Evolutionary conservation across 2,329 filamentous ascomycete species (phyloP), one percentile per base, ranked within the genome.

Genomic region (Orbilia oligospora): DNA sequence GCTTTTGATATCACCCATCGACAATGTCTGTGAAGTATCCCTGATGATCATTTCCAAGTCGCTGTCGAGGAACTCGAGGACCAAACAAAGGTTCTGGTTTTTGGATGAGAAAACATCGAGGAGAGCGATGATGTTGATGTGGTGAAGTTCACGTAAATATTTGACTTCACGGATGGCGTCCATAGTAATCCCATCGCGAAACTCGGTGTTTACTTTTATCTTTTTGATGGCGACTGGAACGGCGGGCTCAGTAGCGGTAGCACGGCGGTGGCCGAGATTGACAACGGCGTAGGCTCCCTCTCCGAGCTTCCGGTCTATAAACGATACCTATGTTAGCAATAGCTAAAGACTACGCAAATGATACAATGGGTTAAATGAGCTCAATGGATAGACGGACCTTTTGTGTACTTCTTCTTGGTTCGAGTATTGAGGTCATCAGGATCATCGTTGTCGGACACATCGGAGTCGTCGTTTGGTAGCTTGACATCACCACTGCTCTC

Each of bases 271-370:
- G 66, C 94, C 96, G 67, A 94, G 90, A 87, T 94, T 97, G 83
- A 99, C 96, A 83, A 97, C 91, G 84, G 96, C 96, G 84, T 99
- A 99, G 80, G 96, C 98, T 86, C 96, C 96, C 85, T 97, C 93
- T 84, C 96, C 96, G 77, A 99, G 90, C 83, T 96, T 96, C 84
- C 92, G 94, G 83, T 93, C 93, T 93, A 81, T 58, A 67, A 56
- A n/a, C 18, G 5, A 16, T 24, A 55, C 49, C 48, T 18, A 58
- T 24, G 36, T 51, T 51, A 24, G 22, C 18, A 61, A 5, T 44
- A 44, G 18, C 33, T 12, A 33, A 8, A 16, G 1, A 44, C 48
- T 12, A 14, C n/a, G n/a, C 3, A 30, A 30, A 30, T 3, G 27
- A 30, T 6, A 3, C 27, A 30, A 30, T 30, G 6, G 27, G 6